Evolutionary conservation across 73 alveolate genomes (phyloP).

Genomic region (Tetrahymena thermophila): DNA sequence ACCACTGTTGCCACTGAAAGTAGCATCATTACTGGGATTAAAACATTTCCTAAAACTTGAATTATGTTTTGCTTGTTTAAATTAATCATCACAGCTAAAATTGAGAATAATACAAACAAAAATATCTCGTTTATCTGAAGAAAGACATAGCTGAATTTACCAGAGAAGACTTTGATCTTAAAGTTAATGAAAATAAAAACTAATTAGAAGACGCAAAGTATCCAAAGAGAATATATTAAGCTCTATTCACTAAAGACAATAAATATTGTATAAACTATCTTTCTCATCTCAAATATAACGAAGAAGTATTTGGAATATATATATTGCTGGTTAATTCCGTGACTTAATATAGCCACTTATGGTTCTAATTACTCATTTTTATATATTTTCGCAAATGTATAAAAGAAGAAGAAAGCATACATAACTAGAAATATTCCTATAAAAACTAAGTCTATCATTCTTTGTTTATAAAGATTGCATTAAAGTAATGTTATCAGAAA

Average conservation of each 20-base stretch:
- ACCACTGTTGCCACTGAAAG: not conserved
- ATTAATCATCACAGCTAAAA: not conserved
- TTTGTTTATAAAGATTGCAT: not conserved
- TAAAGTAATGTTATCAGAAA: not conserved
- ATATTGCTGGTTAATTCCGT: not conserved
- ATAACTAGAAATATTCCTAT: not conserved
- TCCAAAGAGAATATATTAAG: not conserved
- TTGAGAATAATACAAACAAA: not conserved
- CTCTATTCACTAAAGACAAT: not conserved
- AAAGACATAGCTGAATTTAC: not conserved
- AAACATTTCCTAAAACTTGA: not conserved
- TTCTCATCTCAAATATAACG: not conserved
- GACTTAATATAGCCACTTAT: not conserved
- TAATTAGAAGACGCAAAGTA: not conserved
- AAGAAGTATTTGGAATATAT: not conserved
- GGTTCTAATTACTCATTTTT: not conserved
- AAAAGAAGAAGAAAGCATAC: not conserved
- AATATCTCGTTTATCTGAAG: not conserved
- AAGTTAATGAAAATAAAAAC: not conserved
- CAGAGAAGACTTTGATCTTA: not conserved
- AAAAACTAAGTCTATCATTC: not conserved
- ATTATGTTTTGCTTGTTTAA: not conserved
- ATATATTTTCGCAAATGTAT: not conserved
- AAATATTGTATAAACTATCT: not conserved
- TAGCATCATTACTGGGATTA: not conserved